phyloP scores from a whole-genome alignment of 2,329 filamentous ascomycete species.

The Ilyonectria sp. region DNA sequence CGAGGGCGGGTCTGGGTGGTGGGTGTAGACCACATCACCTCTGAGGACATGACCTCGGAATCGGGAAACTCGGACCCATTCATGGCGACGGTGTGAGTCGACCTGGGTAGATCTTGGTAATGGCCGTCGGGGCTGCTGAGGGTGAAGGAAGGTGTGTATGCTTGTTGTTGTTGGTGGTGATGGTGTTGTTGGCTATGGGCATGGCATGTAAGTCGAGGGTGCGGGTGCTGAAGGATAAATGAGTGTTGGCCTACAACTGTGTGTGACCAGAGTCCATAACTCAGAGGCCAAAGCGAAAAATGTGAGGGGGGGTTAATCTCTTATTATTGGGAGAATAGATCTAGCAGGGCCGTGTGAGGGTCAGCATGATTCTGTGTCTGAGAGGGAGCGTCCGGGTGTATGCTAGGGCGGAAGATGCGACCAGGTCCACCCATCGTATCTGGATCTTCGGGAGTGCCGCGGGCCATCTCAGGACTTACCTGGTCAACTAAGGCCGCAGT shows the following conservation, averaged over 20 bases:
- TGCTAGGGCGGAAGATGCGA: conserved; percentile 38
- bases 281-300: conserved; percentile 37
- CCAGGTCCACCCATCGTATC: conserved; percentile 47
- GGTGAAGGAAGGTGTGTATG: conserved; percentile 65
- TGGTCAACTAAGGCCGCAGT: conserved; percentile 49
- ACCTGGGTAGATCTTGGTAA: conserved; percentile 61
- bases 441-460: conserved; percentile 52
- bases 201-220: conserved; percentile 45
- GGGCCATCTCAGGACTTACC: conserved; percentile 48
- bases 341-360: conserved; percentile 45
- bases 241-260: conserved; percentile 64
- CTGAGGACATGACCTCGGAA: conserved; percentile 62
- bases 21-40: conserved; percentile 70
- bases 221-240: conserved; percentile 41
- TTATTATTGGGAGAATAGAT: conserved; percentile 45
- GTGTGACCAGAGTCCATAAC: conserved; percentile 67
- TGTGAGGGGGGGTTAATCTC: conserved; percentile 42
- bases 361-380: conserved; percentile 47
- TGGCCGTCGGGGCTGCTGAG: conserved; percentile 64
- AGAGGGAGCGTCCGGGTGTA: conserved; percentile 39
- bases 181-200: conserved; percentile 49
- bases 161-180: conserved; percentile 54
- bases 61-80: conserved; percentile 66
- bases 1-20: conserved; percentile 67
- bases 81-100: conserved; percentile 60